Percentiles rank a stretch among this genome's conserved stretches.
phyloP scores from a whole-genome alignment of 2,329 filamentous ascomycete genomes.

The Ceratocystis harringtonii region DNA sequence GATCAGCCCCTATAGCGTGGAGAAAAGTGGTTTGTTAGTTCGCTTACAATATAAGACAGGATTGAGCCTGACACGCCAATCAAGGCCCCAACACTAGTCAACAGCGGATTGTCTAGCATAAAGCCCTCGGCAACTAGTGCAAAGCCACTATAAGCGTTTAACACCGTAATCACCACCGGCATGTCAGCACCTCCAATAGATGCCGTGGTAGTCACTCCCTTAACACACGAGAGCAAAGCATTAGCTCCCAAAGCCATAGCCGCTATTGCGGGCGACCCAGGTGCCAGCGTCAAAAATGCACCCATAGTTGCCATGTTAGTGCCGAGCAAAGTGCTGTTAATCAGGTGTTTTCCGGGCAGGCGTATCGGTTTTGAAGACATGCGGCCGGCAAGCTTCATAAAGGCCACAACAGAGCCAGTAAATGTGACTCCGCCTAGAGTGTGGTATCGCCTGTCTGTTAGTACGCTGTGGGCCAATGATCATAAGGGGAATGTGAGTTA shows the following conservation, averaged over 20 bases:
- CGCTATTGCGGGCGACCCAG: slow-evolving; percentile 62
- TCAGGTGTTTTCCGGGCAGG: slow-evolving; percentile 56
- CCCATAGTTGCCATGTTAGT: slow-evolving; percentile 73
- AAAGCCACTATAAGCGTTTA: slow-evolving; percentile 85
- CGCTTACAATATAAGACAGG: slow-evolving; percentile 53
- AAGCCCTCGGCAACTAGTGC: slow-evolving; percentile 80
- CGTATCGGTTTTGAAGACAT: slow-evolving; percentile 66
- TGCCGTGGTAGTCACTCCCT: slow-evolving; percentile 75
- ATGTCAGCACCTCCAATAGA: slow-evolving; percentile 90
- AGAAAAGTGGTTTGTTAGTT: not conserved
- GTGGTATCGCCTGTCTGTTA: not conserved
- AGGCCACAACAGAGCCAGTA: slow-evolving; percentile 78
- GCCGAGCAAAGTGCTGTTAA: slow-evolving; percentile 61
- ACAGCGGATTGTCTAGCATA: slow-evolving; percentile 75
- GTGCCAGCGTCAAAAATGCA: slow-evolving; percentile 66
- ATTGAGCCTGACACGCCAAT: slow-evolving; percentile 85
- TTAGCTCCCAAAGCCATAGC: slow-evolving; percentile 65
- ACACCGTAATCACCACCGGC: slow-evolving; percentile 79
- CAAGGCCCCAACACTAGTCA: slow-evolving; percentile 72
- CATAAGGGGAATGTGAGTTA: too few relatives aligned
- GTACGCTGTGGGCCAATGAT: too few relatives aligned
- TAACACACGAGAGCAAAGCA: slow-evolving; percentile 62
- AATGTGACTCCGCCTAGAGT: slow-evolving; percentile 59
- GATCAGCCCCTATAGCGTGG: not conserved
- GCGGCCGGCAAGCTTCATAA: slow-evolving; percentile 67